Evolutionary conservation across 225 moss, liverwort and hornwort species (phyloP).

Genomic region (Climacium dendroides): DNA sequence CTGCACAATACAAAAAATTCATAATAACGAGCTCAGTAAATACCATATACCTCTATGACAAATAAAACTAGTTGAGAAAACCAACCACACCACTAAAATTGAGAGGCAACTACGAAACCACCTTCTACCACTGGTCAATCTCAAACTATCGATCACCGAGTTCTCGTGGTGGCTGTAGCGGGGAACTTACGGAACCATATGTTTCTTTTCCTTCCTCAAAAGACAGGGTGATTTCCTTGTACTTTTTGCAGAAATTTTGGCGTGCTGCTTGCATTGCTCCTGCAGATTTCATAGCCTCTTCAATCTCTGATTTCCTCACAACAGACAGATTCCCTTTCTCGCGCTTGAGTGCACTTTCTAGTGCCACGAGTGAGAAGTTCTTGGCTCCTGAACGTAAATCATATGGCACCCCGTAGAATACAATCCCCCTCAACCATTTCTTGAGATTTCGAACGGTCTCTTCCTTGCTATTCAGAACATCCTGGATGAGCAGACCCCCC

Average conservation of each 20-base stretch:
- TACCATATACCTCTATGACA: neutral
- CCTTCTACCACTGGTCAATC: neutral
- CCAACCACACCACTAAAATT: neutral
- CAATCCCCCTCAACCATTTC: conserved; percentile 13
- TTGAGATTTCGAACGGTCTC: neutral
- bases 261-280: neutral
- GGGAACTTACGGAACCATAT: conserved; percentile 10
- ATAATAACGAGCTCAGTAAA: neutral
- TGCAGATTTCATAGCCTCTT: neutral
- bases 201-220: conserved; percentile 24
- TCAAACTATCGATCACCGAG: neutral
- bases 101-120: neutral
- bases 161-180: neutral
- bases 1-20: neutral
- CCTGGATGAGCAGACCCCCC: conserved; percentile 31
- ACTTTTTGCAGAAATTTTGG: conserved; percentile 5
- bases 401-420: conserved; percentile 25
- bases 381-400: neutral
- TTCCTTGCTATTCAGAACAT: conserved; percentile 9
- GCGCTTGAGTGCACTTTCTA: conserved; percentile 1
- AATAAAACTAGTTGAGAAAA: neutral
- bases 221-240: conserved; percentile 12
- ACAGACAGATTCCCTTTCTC: conserved; percentile 4
- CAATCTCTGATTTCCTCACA: neutral
- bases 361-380: conserved; percentile 2